Evolutionary conservation across 139 green algal species (phyloP).

Genomic region (Coelastrella sp.): DNA sequence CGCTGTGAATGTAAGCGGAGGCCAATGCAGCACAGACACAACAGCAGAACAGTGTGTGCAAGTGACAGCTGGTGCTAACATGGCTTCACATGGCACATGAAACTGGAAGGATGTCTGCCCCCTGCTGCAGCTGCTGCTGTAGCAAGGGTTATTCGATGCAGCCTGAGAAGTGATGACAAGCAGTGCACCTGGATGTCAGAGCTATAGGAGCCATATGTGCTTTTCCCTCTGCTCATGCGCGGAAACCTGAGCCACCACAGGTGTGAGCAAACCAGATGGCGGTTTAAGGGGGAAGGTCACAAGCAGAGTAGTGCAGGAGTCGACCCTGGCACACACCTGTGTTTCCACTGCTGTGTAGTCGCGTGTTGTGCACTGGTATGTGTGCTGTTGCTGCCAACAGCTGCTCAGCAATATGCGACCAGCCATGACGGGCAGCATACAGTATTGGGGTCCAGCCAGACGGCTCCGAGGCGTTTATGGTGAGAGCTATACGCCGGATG

Average conservation of each 20-base stretch:
- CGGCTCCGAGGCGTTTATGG: conserved; percentile 12
- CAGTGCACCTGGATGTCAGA: too few relatives aligned
- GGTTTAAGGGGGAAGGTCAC: too few relatives aligned
- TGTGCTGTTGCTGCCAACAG: conserved; percentile 7
- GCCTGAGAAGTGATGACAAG: too few relatives aligned
- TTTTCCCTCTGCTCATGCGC: too few relatives aligned
- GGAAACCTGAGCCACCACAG: too few relatives aligned
- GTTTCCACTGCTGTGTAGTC: conserved; percentile 27
- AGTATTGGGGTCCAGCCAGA: conserved; percentile 30
- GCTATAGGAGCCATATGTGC: too few relatives aligned
- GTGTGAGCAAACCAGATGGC: background rate
- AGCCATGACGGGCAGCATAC: conserved; percentile 37
- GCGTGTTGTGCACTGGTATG: background rate
- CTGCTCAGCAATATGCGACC: conserved; percentile 22
- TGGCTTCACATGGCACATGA: too few relatives aligned
- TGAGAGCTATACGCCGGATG: background rate
- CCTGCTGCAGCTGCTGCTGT: too few relatives aligned
- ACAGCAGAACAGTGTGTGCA: background rate
- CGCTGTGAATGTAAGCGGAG: background rate
- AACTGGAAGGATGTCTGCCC: too few relatives aligned
- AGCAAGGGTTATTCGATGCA: too few relatives aligned
- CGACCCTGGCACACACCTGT: conserved; percentile 6
- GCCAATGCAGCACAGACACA: background rate
- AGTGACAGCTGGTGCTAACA: background rate
- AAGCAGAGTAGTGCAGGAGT: background rate